A percentile compares a stretch with the other conserved stretches of the same genome.
These are phyloP conservation scores for Curvularia sp. DNA, from an alignment of 2,329 filamentous ascomycete species.

Conservation along the genomic window DNA sequence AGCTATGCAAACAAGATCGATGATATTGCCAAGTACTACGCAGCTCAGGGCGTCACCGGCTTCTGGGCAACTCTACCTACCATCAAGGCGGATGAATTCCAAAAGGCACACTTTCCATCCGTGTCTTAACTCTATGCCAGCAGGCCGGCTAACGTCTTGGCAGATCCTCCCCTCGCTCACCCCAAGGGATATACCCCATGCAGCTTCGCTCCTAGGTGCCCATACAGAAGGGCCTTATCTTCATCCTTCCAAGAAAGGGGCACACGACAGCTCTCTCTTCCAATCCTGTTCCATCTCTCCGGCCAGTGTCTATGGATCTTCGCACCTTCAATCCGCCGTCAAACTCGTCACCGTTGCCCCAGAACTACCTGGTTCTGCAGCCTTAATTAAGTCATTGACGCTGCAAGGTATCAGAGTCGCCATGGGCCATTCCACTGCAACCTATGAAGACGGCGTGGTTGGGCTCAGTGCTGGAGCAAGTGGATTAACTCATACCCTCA, in stretches of 20 bases:
- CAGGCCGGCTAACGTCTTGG: conserved; percentile 12
- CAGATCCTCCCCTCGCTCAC: conserved; percentile 59
- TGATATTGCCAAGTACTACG: conserved; percentile 58
- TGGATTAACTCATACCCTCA: conserved; percentile 62
- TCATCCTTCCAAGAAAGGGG: conserved; percentile 61
- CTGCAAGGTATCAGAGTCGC: conserved; percentile 55
- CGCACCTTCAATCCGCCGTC: conserved; percentile 51
- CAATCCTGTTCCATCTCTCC: conserved; percentile 48
- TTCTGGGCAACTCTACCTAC: conserved; percentile 64
- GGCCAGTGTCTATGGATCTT: conserved; percentile 56
- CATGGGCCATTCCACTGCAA: conserved; percentile 61
- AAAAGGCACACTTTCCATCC: conserved; percentile 44
- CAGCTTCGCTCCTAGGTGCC: conserved; percentile 63
- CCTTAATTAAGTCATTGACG: conserved; percentile 54
- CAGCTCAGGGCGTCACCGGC: conserved; percentile 60
- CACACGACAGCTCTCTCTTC: conserved; percentile 59
- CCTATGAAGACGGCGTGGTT: conserved; percentile 55
- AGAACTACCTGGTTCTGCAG: conserved; percentile 55
- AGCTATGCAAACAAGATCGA: conserved; percentile 56
- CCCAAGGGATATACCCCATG: conserved; percentile 52
- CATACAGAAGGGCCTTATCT: conserved; percentile 66
- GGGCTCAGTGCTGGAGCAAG: conserved; percentile 60
- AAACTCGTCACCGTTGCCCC: conserved; percentile 63
- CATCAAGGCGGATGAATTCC: conserved; percentile 56
- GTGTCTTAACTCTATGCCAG: not conserved